Base-by-base conservation (phyloP, 148 eudicot species). In the Bassia scoparia region DNA sequence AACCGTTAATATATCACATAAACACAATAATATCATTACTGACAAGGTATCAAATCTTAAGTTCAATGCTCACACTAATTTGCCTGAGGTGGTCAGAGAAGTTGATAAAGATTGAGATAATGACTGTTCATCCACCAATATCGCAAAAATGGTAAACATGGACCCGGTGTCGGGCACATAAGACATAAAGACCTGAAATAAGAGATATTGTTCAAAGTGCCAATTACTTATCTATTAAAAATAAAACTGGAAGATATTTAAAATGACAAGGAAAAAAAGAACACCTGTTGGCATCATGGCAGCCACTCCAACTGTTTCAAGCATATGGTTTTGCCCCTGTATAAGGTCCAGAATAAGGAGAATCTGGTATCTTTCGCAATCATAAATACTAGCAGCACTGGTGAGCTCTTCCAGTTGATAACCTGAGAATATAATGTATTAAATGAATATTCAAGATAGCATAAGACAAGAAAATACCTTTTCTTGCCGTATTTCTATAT, bases 271-370 rank as follows among this genome's bases (percentile, higher is more conserved):
- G 38, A 37, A 16, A 73, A 17, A 55, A 6, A 59, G 10, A 34
- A 26, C 69, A 92, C 98, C 98, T 87, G 98, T 95, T 79, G 98
- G 93, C 98, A 95, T 95, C 90, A 95, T 83, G 71, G 93, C 93
- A 78, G 97, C 97, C 83, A 95, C 80, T 52, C 96, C 98, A 76
- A 95, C 83, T 34, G 98, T 84, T 95, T 95, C 81, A 95, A 83
- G 81, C 87, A 86, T 78, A 95, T 88, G 73, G 97, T 95, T 88
- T 95, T 95, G 68, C 98, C 98, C 98, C 97, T 27, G 97, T 92
- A 74, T 95, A 91, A 58, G 98, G 97, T 82, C 98, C 98, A 77
- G 96, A 78, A 95, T 87, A 69, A 95, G 90, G 43, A 95, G 81
- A 73, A 91, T 85, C 82, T 84, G 44, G 89, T 91, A 67, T 84